A percentile compares a stretch with the other conserved stretches of the same genome.
Conservation (phyloP, 2,329 filamentous ascomycete species). For the Colletotrichum orchidophilum region DNA sequence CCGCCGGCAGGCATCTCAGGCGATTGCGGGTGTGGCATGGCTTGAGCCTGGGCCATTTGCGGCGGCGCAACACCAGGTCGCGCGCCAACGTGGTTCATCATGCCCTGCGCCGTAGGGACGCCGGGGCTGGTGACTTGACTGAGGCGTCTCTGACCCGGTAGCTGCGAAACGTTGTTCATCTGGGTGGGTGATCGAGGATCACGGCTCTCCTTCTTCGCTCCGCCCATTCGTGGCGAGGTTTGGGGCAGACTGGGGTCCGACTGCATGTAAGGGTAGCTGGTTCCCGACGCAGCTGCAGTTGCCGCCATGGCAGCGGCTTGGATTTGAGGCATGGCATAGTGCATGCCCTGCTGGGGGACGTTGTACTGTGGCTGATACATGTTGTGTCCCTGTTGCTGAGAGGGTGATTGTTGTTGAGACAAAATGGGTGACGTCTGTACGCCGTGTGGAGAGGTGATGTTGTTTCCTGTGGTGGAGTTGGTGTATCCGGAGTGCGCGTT, state of each 20-base stretch:
- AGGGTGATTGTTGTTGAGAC: slow-evolving; percentile 74
- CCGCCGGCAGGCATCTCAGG: slow-evolving; percentile 79
- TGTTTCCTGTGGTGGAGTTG: slow-evolving; percentile 62
- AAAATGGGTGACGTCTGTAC: slow-evolving; percentile 84
- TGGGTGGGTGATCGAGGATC: slow-evolving; percentile 81
- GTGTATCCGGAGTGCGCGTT: slow-evolving; percentile 73
- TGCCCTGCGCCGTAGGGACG: slow-evolving; percentile 76
- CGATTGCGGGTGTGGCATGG: slow-evolving; percentile 76
- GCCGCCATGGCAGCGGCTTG: slow-evolving; percentile 93
- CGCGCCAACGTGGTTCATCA: slow-evolving; percentile 74
- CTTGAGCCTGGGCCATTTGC: slow-evolving; percentile 69
- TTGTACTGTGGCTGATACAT: slow-evolving; percentile 84
- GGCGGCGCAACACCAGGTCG: slow-evolving; percentile 64
- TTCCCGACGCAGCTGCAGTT: slow-evolving; percentile 89
- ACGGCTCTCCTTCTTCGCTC: slow-evolving; percentile 75
- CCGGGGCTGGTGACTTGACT: slow-evolving; percentile 82
- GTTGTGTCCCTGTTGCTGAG: slow-evolving; percentile 72
- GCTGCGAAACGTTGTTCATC: slow-evolving; percentile 70
- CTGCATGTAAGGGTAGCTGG: slow-evolving; percentile 77
- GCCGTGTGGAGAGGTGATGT: slow-evolving; percentile 76
- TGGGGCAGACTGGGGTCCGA: slow-evolving; percentile 74
- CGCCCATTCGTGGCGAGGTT: slow-evolving; percentile 82
- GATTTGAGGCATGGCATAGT: slow-evolving; percentile 84
- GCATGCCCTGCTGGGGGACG: slow-evolving; percentile 78
- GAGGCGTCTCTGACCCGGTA: slow-evolving; percentile 71